A percentile compares a stretch with the other conserved stretches of the same genome.
These are phyloP conservation scores for Baorangia bicolor DNA, from an alignment of 768 basidiomycete species.

Conservation along the genomic window DNA sequence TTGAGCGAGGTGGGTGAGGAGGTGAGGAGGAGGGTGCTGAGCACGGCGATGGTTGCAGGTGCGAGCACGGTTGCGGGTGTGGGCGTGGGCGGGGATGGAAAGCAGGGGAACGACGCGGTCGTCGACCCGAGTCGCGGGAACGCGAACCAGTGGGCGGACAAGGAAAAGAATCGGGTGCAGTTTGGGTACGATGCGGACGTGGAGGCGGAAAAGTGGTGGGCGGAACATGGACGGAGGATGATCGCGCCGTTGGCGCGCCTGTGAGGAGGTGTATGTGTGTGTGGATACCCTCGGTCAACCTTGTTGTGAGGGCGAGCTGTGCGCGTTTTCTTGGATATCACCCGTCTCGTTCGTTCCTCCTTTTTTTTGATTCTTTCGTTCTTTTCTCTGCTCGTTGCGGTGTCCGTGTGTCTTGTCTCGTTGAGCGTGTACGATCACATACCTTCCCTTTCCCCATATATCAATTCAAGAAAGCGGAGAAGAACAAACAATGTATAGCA, in stretches of 20 bases:
- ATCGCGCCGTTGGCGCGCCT: constrained; percentile 14
- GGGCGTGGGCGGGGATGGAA: background rate
- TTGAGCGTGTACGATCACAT: too few species aligned
- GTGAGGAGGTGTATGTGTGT: too few species aligned
- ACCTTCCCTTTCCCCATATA: too few species aligned
- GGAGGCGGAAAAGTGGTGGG: constrained; percentile 53
- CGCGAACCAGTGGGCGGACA: constrained; percentile 60
- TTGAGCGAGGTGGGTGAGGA: constrained; percentile 24
- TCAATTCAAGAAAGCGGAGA: too few species aligned
- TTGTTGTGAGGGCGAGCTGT: too few species aligned
- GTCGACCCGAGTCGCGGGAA: constrained; percentile 28
- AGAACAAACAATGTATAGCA: too few species aligned
- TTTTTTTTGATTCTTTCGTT: too few species aligned
- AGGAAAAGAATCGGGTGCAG: constrained; percentile 43
- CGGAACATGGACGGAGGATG: constrained; percentile 25
- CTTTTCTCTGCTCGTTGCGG: too few species aligned
- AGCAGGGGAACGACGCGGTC: background rate
- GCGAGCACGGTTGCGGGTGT: background rate
- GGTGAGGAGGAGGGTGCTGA: constrained; percentile 6
- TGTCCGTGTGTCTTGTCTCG: too few species aligned
- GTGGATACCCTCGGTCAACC: background rate
- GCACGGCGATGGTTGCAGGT: constrained; percentile 7
- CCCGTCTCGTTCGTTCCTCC: too few species aligned
- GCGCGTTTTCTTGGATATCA: background rate
- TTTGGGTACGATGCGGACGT: constrained; percentile 57